Conservation (phyloP, 345 rosid genomes). For the Populus davidiana region DNA sequence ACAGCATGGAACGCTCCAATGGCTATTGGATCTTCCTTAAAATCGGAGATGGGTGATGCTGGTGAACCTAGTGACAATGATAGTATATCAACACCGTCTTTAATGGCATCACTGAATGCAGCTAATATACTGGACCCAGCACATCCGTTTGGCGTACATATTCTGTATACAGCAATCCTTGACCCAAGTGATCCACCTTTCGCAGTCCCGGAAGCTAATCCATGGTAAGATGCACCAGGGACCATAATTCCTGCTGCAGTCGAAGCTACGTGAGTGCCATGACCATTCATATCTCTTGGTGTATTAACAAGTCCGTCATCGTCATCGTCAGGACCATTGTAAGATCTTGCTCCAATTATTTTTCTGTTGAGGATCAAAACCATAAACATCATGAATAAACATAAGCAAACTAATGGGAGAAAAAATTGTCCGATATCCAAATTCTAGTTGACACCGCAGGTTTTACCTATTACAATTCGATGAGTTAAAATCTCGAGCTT, state of each 20-base stretch:
- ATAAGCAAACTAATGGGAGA: conserved; percentile 21
- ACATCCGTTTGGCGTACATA: conserved; percentile 58
- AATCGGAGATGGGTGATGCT: conserved; percentile 21
- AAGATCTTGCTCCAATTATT: conserved; percentile 76
- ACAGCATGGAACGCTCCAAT: conserved; percentile 81
- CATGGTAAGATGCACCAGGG: conserved; percentile 62
- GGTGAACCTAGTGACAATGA: conserved; percentile 63
- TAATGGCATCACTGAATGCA: conserved; percentile 75
- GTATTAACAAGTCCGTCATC: conserved; percentile 22
- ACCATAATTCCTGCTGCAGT: conserved; percentile 75
- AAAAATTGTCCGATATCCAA: background rate
- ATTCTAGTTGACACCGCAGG: conserved; percentile 19
- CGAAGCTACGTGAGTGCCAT: conserved; percentile 75
- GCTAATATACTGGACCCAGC: conserved; percentile 59
- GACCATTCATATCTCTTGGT: conserved; percentile 67
- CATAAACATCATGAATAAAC: conserved; percentile 67
- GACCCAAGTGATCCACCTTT: conserved; percentile 70
- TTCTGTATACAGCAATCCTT: conserved; percentile 67
- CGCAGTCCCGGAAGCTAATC: conserved; percentile 62
- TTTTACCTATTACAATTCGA: conserved; percentile 59
- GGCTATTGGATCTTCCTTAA: conserved; percentile 58
- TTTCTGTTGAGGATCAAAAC: conserved; percentile 43
- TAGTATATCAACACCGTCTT: conserved; percentile 64
- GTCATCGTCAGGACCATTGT: conserved; percentile 33
- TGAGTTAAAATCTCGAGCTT: conserved; percentile 42